A percentile compares a stretch with the other conserved stretches of the same genome.
Conservation (phyloP, 1,284 basidiomycete species). For the Apiotrichum montevideense region DNA sequence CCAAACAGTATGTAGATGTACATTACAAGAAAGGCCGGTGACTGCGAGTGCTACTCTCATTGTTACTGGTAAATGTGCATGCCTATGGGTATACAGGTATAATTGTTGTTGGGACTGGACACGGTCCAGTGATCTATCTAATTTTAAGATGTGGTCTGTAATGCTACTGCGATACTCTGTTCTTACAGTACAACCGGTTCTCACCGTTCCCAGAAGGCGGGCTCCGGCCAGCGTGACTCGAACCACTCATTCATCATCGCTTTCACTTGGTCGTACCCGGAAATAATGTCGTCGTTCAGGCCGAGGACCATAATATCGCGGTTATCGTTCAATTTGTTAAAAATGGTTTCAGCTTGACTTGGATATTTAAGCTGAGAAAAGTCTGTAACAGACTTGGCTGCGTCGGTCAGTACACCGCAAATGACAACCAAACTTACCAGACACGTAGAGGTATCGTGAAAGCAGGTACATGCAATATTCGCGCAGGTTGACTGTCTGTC, state of each 20-base stretch:
- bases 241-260: slow-evolving; percentile 37
- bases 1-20: too few species aligned
- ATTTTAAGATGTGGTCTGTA: too few species aligned
- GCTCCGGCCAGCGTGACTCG: slow-evolving; percentile 33
- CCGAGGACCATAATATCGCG: slow-evolving; percentile 29
- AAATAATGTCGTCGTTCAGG: slow-evolving; percentile 42
- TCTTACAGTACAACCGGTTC: too few species aligned
- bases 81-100: too few species aligned
- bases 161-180: too few species aligned
- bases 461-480: slow-evolving; percentile 49
- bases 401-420: too few species aligned
- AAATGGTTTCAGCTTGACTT: slow-evolving; percentile 22
- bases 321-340: slow-evolving; percentile 19
- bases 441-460: slow-evolving; percentile 49
- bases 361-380: slow-evolving; percentile 40
- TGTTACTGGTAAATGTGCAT: too few species aligned
- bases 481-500: slow-evolving; percentile 42
- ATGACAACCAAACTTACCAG: slow-evolving; percentile 20
- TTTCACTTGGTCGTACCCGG: slow-evolving; percentile 28
- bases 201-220: slow-evolving; percentile 36
- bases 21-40: too few species aligned
- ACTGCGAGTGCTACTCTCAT: too few species aligned
- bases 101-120: too few species aligned
- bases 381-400: slow-evolving; percentile 28
- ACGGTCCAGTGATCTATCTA: too few species aligned